These are phyloP conservation scores for Tritrichomonas musculus DNA, from an alignment of 208 protist genomes.

Conservation along the genomic window DNA sequence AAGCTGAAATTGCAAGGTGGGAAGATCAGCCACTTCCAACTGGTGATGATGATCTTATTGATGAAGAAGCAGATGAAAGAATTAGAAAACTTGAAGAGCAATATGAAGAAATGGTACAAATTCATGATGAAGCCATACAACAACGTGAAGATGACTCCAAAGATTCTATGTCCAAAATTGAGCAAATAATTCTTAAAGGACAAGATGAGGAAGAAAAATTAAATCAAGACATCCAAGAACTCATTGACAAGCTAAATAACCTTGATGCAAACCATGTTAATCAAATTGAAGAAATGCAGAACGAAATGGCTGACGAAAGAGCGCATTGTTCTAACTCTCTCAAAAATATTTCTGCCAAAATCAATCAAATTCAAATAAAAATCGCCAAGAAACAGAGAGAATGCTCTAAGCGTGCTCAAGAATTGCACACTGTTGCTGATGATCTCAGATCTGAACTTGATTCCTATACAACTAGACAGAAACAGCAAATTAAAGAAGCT, in stretches of 20 bases:
- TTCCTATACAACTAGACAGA: neutral
- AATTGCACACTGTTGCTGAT: neutral
- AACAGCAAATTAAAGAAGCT: neutral
- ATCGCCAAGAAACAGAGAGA: neutral
- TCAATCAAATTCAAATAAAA: neutral
- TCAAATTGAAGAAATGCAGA: neutral
- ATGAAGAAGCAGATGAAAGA: neutral
- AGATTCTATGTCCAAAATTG: neutral
- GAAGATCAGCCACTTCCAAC: neutral
- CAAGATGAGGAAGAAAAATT: neutral
- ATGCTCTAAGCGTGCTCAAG: neutral
- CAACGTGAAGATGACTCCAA: slow-evolving; percentile 5
- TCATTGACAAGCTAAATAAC: neutral
- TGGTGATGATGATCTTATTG: neutral
- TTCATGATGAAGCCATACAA: neutral
- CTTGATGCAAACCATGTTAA: neutral
- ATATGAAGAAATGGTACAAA: neutral
- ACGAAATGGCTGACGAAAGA: neutral
- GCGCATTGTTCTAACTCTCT: neutral
- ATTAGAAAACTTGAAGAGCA: neutral
- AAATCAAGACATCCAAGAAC: neutral
- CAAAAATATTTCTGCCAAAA: neutral
- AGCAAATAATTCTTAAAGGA: neutral
- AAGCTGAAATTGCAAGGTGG: neutral
- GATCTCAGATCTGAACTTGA: neutral